Conservation (phyloP, 2,329 filamentous ascomycete genomes). For the Zalaria obscura region DNA sequence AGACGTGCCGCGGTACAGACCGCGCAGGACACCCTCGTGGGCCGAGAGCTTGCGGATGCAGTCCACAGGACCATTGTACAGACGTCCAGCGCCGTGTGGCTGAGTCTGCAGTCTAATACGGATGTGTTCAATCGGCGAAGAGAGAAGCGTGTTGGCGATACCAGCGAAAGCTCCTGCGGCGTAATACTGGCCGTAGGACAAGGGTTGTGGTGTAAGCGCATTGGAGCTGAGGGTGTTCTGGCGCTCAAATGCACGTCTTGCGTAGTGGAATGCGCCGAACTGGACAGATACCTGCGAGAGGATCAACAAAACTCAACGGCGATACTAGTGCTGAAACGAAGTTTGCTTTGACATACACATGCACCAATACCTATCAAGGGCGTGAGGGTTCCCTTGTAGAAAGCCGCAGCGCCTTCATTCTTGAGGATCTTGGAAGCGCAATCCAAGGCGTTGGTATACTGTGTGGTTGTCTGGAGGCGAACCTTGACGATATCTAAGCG, state of each 20-base stretch:
- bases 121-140: slow-evolving; percentile 89
- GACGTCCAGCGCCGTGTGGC: slow-evolving; percentile 63
- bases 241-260: slow-evolving; percentile 71
- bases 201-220: slow-evolving; percentile 26
- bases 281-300: slow-evolving; percentile 59
- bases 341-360: slow-evolving; percentile 44
- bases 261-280: slow-evolving; percentile 92
- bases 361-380: slow-evolving; percentile 91
- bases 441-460: slow-evolving; percentile 67
- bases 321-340: background rate
- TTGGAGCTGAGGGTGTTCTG: slow-evolving; percentile 42
- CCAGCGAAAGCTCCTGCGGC: slow-evolving; percentile 83
- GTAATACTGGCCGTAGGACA: slow-evolving; percentile 81
- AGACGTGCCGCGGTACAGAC: slow-evolving; percentile 73
- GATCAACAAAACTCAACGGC: too few species aligned
- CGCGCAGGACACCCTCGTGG: slow-evolving; percentile 52
- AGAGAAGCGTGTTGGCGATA: slow-evolving; percentile 76
- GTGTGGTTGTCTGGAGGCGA: slow-evolving; percentile 74
- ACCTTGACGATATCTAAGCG: slow-evolving; percentile 84
- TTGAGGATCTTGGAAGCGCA: slow-evolving; percentile 74
- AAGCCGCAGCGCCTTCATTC: slow-evolving; percentile 77
- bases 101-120: slow-evolving; percentile 93
- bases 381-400: slow-evolving; percentile 96
- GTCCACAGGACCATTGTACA: slow-evolving; percentile 78
- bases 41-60: slow-evolving; percentile 73